phyloP scores from a whole-genome alignment of 306 rosid species.

The Quercus parvula region DNA sequence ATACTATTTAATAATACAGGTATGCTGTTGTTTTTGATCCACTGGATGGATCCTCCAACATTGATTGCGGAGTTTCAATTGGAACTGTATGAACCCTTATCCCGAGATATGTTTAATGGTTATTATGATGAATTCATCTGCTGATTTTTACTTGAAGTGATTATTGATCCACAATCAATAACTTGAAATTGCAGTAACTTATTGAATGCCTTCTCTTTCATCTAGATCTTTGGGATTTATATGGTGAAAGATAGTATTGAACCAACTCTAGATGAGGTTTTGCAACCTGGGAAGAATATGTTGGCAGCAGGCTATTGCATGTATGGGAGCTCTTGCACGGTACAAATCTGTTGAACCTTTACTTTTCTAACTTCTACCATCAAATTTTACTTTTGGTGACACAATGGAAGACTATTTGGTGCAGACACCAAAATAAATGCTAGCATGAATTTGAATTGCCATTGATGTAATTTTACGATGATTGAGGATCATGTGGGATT shows the following conservation, averaged over 20 bases:
- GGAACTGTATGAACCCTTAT: conserved; percentile 67
- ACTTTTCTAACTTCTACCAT: not conserved
- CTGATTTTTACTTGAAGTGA: conserved; percentile 8
- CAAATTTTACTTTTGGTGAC: not conserved
- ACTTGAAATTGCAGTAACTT: conserved; percentile 22
- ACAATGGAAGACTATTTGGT: not conserved
- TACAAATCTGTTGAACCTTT: conserved; percentile 22
- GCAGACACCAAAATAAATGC: too few relatives aligned
- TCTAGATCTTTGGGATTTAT: conserved; percentile 91
- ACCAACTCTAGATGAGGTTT: conserved; percentile 67
- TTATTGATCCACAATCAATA: conserved; percentile 16
- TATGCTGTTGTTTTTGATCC: conserved; percentile 91
- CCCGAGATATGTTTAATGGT: not conserved
- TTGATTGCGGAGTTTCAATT: conserved; percentile 95
- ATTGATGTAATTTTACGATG: too few relatives aligned
- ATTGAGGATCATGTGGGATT: too few relatives aligned
- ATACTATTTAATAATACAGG: conserved; percentile 38
- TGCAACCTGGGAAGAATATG: conserved; percentile 93
- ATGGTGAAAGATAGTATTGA: conserved; percentile 50
- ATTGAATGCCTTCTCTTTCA: conserved; percentile 33
- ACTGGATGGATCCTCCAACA: conserved; percentile 67
- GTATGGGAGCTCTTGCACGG: conserved; percentile 99
- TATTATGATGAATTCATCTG: not conserved
- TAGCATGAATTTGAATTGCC: too few relatives aligned
- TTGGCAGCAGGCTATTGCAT: conserved; percentile 98